phyloP scores from a whole-genome alignment of 768 basidiomycete species.

The Suillus ampliporus region DNA sequence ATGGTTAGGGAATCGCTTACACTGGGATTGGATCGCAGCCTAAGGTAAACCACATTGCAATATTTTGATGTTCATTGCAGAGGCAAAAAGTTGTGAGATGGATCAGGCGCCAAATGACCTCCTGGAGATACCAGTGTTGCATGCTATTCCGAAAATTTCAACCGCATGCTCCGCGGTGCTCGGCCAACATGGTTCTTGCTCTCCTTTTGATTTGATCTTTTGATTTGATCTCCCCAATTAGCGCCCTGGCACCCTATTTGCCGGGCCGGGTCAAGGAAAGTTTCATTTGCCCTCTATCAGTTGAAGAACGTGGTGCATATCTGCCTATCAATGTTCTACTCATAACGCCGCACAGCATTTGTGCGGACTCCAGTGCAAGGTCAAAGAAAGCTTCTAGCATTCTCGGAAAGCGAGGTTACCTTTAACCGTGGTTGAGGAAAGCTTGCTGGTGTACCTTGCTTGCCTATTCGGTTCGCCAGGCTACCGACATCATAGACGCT shows the following conservation, averaged over 20 bases:
- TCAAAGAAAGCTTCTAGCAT: too few species aligned
- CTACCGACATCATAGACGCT: not conserved
- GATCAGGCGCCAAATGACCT: not conserved
- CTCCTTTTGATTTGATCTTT: not conserved
- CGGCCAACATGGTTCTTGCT: too few species aligned
- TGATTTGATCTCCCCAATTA: not conserved
- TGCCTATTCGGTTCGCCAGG: not conserved
- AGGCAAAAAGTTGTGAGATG: too few species aligned
- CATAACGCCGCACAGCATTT: not conserved
- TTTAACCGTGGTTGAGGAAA: too few species aligned
- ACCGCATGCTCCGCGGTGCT: too few species aligned
- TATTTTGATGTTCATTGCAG: too few species aligned
- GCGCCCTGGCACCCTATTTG: not conserved
- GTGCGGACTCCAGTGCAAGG: too few species aligned
- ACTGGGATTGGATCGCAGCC: not conserved
- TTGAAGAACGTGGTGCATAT: too few species aligned
- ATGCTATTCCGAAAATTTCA: too few species aligned
- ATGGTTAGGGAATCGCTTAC: not conserved
- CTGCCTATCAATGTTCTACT: not conserved
- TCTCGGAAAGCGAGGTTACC: too few species aligned
- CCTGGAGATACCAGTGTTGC: too few species aligned
- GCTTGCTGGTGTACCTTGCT: too few species aligned
- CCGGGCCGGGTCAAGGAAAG: not conserved
- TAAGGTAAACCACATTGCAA: not conserved
- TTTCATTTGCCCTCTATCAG: not conserved